Evolutionary conservation across 345 rosid genomes (phyloP).

Genomic region (Gossypium sturtianum): DNA sequence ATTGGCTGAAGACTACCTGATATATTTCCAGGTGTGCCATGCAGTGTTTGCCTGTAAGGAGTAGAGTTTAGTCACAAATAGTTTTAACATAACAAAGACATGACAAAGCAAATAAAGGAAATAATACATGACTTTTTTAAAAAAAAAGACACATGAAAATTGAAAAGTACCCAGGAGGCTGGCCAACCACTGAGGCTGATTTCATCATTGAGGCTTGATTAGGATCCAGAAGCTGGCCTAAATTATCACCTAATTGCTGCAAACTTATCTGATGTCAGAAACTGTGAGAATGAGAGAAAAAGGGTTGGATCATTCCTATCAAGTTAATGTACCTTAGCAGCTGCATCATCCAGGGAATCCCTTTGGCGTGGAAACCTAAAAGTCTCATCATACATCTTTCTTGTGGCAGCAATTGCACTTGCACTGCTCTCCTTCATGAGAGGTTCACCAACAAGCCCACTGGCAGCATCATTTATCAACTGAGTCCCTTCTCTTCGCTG

Average conservation of each 20-base stretch:
- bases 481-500: constrained; percentile 38
- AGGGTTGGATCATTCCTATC: neutral
- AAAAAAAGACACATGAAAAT: constrained; percentile 9
- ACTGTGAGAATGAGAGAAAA: neutral
- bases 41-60: constrained; percentile 33
- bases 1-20: constrained; percentile 33
- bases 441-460: constrained; percentile 25
- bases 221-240: constrained; percentile 44
- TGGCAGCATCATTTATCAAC: constrained; percentile 23
- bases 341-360: constrained; percentile 40
- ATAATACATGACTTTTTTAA: neutral
- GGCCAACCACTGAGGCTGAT: constrained; percentile 37
- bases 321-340: constrained; percentile 37
- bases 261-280: constrained; percentile 15
- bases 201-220: constrained; percentile 40
- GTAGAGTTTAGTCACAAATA: neutral
- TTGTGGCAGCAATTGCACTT: constrained; percentile 34
- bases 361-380: constrained; percentile 49
- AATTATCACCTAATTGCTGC: constrained; percentile 41
- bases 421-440: constrained; percentile 34
- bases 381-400: constrained; percentile 45
- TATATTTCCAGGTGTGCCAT: constrained; percentile 32
- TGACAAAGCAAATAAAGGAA: constrained; percentile 6
- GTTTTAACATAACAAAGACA: neutral
- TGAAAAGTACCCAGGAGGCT: constrained; percentile 39